Base-by-base conservation (phyloP, 768 basidiomycete species). In the Symmetrospora coprosmae region DNA sequence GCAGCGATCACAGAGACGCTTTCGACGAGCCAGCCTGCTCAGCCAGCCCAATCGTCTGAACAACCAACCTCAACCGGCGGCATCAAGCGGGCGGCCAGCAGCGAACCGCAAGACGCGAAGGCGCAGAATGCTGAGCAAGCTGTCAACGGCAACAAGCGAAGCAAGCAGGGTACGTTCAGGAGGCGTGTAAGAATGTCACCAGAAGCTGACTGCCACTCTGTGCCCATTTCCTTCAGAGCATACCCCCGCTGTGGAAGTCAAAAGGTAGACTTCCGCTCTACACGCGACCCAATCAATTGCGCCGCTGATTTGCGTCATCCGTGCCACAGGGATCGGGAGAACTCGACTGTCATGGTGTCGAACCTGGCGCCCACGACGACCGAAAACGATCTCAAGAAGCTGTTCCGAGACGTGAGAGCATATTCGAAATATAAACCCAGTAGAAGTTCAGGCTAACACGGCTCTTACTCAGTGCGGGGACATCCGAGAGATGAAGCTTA, bases 271-370 rank as follows among this genome's bases (percentile, higher is more conserved):
- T 33, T 27, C 31, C 33, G 21, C 2, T 48, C 11, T 2, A 4
- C 1, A 17, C 6, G 0, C 27, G 59, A 46, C 31, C 61, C 49
- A 19, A 8, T 28, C 43, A 17, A 30, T 13, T 45, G 13, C 40
- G 33, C 39, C 34, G 21, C 31, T n/a, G n/a, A n/a, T n/a, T n/a
- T n/a, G n/a, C n/a, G n/a, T n/a, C n/a, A n/a, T n/a, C n/a, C n/a
- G n/a, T n/a, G n/a, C 35, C 4, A 16, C 34, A 16, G 92, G 65
- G 94, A 99, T 73, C 87, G 94, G 45, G 94, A 99, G 74, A 86
- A 96, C 66, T 81, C 83, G 28, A 92, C 89, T 0, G 84, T 97
- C 3, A 86, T 97, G 61, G 84, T 94, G 14, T 79, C 82, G 2
- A 81, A 85, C 43, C 73, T 94, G 9, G 80, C 81, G 17, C 76